Evolutionary conservation across 2,329 filamentous ascomycete genomes (phyloP).

Genomic region (Xylaria sp.): DNA sequence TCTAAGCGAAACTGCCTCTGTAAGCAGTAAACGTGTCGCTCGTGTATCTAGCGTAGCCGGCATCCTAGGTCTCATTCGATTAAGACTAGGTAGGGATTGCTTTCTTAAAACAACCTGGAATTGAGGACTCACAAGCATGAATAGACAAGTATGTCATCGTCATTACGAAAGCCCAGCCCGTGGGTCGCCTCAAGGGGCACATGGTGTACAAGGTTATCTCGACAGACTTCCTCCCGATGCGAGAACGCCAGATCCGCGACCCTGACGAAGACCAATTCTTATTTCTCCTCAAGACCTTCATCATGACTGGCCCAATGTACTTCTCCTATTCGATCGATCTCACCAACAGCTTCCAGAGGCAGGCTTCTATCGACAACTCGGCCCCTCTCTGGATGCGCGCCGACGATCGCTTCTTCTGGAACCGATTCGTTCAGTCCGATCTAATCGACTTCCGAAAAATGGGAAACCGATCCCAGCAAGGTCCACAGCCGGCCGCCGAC

Average conservation of each 20-base stretch:
- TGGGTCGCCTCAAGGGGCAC: slow-evolving; percentile 92
- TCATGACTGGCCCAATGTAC: slow-evolving; percentile 91
- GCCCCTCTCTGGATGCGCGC: slow-evolving; percentile 88
- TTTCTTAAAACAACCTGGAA: neutral
- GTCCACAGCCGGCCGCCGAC: slow-evolving; percentile 80
- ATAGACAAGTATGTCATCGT: slow-evolving; percentile 94
- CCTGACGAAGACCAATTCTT: slow-evolving; percentile 95
- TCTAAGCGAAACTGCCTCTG: slow-evolving; percentile 80
- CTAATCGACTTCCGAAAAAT: slow-evolving; percentile 84
- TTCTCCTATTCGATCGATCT: slow-evolving; percentile 98
- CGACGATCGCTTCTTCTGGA: slow-evolving; percentile 99
- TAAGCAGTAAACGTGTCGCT: slow-evolving; percentile 75
- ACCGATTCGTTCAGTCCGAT: slow-evolving; percentile 89
- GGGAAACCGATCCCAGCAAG: slow-evolving; percentile 70
- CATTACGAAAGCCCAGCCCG: slow-evolving; percentile 91
- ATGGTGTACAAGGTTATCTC: slow-evolving; percentile 93
- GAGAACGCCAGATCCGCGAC: slow-evolving; percentile 90
- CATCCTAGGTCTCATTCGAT: slow-evolving; percentile 91
- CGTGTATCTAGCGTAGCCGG: slow-evolving; percentile 92
- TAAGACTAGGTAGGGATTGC: slow-evolving; percentile 79
- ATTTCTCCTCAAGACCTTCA: slow-evolving; percentile 78
- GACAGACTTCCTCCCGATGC: slow-evolving; percentile 92
- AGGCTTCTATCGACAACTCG: slow-evolving; percentile 77
- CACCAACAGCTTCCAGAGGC: slow-evolving; percentile 96
- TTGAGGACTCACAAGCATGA: slow-evolving; percentile 26